Percentiles rank a stretch among this genome's conserved stretches.
Evolutionary conservation across 805 yeast species (phyloP).

Genomic region (Saccharomycopsis sp.): DNA sequence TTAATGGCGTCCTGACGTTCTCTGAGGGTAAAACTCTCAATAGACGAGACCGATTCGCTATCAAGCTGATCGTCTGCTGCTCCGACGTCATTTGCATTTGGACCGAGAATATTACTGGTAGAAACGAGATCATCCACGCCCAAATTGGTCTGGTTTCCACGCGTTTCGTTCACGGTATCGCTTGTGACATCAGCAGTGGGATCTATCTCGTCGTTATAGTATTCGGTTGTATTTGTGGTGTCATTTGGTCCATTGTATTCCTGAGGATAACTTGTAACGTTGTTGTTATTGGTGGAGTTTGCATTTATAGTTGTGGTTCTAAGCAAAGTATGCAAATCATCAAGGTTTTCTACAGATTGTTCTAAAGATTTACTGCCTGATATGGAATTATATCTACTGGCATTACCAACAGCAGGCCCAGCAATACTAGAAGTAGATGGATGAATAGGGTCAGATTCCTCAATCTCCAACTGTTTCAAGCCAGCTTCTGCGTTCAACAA

Average conservation of each 20-base stretch:
- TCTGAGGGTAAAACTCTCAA: slow-evolving; percentile 80
- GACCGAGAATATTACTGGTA: slow-evolving; percentile 21
- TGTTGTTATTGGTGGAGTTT: background rate
- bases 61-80: slow-evolving; percentile 25
- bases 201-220: background rate
- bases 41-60: slow-evolving; percentile 41
- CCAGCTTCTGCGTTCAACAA: slow-evolving; percentile 26
- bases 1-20: slow-evolving; percentile 96
- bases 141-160: background rate
- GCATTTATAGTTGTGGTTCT: background rate
- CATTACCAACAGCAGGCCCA: too few species aligned
- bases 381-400: background rate
- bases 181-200: background rate
- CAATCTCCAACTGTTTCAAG: slow-evolving; percentile 24
- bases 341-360: background rate
- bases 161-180: background rate
- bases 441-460: slow-evolving; percentile 24
- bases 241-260: background rate
- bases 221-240: slow-evolving; percentile 3
- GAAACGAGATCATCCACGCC: background rate
- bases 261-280: background rate
- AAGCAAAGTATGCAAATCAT: background rate
- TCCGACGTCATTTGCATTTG: slow-evolving; percentile 16
- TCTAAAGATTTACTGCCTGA: background rate
- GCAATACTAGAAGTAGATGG: too few species aligned